phyloP scores from a whole-genome alignment of 306 rosid species.

The Erythrophleum fordii region DNA sequence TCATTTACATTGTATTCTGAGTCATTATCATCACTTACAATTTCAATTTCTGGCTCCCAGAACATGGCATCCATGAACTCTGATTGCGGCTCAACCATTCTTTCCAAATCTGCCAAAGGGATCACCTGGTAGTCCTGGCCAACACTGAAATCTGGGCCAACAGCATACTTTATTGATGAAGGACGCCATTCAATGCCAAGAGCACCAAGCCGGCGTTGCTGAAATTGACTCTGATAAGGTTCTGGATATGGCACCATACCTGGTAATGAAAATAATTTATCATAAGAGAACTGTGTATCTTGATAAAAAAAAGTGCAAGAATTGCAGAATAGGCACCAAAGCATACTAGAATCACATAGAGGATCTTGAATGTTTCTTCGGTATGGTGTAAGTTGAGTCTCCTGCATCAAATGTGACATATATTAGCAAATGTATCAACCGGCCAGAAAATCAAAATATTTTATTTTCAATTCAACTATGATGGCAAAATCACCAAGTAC shows the following conservation, averaged over 20 bases:
- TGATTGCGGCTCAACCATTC: slow-evolving; percentile 73
- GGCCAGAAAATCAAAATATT: not conserved
- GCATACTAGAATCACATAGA: slow-evolving; percentile 82
- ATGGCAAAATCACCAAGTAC: slow-evolving; percentile 32
- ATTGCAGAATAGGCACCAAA: slow-evolving; percentile 40
- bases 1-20: slow-evolving; percentile 82
- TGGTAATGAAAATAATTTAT: slow-evolving; percentile 40
- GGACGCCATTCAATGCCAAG: slow-evolving; percentile 92
- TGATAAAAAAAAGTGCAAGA: slow-evolving; percentile 1
- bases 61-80: slow-evolving; percentile 77
- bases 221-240: slow-evolving; percentile 86
- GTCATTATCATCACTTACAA: slow-evolving; percentile 71
- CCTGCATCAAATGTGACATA: slow-evolving; percentile 55
- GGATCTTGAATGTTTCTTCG: slow-evolving; percentile 85
- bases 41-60: slow-evolving; percentile 86
- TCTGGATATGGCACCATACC: slow-evolving; percentile 92
- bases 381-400: slow-evolving; percentile 74
- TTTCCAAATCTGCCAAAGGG: slow-evolving; percentile 89
- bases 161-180: slow-evolving; percentile 62
- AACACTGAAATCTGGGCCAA: slow-evolving; percentile 66
- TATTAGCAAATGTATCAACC: slow-evolving; percentile 19
- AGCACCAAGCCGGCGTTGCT: slow-evolving; percentile 82
- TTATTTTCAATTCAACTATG: slow-evolving; percentile 25
- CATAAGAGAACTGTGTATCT: slow-evolving; percentile 36
- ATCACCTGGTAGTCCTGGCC: slow-evolving; percentile 69